These are phyloP conservation scores for Dactylellina leptospora DNA, from an alignment of 2,329 filamentous ascomycete genomes.

Conservation along the genomic window DNA sequence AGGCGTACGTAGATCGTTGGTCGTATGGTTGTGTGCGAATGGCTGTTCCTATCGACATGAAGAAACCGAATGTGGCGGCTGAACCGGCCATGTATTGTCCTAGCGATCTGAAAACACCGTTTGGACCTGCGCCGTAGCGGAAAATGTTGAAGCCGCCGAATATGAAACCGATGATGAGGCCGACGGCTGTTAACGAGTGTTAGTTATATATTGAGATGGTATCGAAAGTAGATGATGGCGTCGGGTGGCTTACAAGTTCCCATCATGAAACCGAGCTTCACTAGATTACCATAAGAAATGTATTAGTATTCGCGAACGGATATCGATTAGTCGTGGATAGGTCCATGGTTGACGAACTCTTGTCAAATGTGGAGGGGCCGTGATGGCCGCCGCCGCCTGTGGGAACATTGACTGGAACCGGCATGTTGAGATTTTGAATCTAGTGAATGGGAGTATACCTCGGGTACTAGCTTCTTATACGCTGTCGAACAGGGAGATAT, in stretches of 20 bases:
- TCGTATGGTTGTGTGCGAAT: constrained; percentile 90
- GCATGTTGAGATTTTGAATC: constrained; percentile 47
- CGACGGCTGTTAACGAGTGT: constrained; percentile 74
- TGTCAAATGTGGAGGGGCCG: constrained; percentile 67
- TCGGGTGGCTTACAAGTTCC: constrained; percentile 79
- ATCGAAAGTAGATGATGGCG: not conserved
- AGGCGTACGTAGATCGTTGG: constrained; percentile 31
- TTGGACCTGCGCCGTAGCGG: constrained; percentile 88
- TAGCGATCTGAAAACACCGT: constrained; percentile 90
- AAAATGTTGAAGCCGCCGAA: constrained; percentile 96
- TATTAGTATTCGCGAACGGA: constrained; percentile 28
- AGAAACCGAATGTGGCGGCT: constrained; percentile 94
- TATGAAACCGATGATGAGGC: constrained; percentile 96
- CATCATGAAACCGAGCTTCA: constrained; percentile 99
- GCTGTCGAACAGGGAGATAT: constrained; percentile 14
- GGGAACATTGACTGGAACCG: constrained; percentile 53
- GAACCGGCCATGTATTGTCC: constrained; percentile 98
- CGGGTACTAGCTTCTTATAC: constrained; percentile 7
- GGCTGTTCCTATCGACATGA: constrained; percentile 98
- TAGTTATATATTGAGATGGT: constrained; percentile 14
- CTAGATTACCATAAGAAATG: constrained; percentile 64
- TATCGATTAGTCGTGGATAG: constrained; percentile 54
- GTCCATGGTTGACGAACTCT: constrained; percentile 64
- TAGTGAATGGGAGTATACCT: too few relatives aligned
- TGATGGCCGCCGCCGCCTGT: constrained; percentile 50